These are phyloP conservation scores for Ploettnerulaceae sp. DNA, from an alignment of 2,329 filamentous ascomycete genomes.

Conservation along the genomic window DNA sequence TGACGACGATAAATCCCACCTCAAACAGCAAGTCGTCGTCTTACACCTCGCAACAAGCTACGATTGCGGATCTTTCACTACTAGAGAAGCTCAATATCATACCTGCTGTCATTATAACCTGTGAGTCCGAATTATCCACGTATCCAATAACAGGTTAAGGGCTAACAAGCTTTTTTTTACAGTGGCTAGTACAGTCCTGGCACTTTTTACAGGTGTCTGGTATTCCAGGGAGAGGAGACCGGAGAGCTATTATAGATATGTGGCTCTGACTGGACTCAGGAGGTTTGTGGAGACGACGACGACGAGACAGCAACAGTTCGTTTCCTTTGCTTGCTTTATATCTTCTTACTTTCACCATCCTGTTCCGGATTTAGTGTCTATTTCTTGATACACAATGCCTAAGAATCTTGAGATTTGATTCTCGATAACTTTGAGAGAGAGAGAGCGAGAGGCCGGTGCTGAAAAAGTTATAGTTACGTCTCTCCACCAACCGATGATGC, in stretches of 20 bases:
- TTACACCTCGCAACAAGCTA: slow-evolving; percentile 19
- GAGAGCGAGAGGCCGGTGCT: background rate
- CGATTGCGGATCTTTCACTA: slow-evolving; percentile 12
- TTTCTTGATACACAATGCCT: background rate
- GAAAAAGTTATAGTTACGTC: slow-evolving; percentile 19
- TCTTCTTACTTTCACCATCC: background rate
- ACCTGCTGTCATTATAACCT: slow-evolving; percentile 14
- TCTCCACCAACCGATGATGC: slow-evolving; percentile 21
- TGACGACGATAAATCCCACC: background rate
- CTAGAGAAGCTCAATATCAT: slow-evolving; percentile 26
- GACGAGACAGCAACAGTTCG: slow-evolving; percentile 24
- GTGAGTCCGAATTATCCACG: slow-evolving; percentile 12
- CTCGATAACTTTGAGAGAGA: background rate
- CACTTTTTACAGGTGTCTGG: slow-evolving; percentile 21
- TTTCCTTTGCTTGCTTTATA: background rate
- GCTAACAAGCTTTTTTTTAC: background rate
- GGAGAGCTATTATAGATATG: slow-evolving; percentile 20
- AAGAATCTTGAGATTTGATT: background rate
- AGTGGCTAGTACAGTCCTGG: slow-evolving; percentile 19
- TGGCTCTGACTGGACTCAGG: slow-evolving; percentile 20
- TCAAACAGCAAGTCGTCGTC: slow-evolving; percentile 19
- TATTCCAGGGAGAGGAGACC: slow-evolving; percentile 14
- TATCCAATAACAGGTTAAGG: background rate
- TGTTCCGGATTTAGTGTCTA: background rate
- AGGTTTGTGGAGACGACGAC: slow-evolving; percentile 14